Conservation (phyloP, 441 rosid genomes). For the Bruguiera hainesii region DNA sequence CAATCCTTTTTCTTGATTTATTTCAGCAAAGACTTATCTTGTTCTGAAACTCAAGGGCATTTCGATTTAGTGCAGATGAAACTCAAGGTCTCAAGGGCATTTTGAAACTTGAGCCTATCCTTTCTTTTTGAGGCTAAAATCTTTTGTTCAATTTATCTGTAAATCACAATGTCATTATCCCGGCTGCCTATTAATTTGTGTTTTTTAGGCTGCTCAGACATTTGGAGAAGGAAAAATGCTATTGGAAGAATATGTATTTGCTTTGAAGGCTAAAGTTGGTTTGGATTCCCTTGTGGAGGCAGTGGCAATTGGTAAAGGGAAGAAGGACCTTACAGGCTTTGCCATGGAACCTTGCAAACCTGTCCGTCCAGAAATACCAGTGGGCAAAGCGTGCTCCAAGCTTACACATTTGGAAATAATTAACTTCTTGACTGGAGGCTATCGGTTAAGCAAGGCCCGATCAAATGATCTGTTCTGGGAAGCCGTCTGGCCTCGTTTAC, state of each 20-base stretch:
- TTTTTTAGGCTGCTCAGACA: slow-evolving; percentile 43
- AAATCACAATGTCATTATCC: not conserved
- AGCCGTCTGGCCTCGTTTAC: slow-evolving; percentile 68
- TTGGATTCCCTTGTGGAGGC: slow-evolving; percentile 47
- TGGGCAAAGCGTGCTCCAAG: slow-evolving; percentile 50
- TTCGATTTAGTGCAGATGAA: too few relatives aligned
- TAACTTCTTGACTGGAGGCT: slow-evolving; percentile 45
- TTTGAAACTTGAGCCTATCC: too few relatives aligned
- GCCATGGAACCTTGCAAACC: slow-evolving; percentile 38
- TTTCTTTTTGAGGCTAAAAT: too few relatives aligned
- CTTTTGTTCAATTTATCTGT: too few relatives aligned
- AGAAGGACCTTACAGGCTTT: slow-evolving; percentile 49
- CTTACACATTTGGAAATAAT: slow-evolving; percentile 45
- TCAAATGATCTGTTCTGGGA: slow-evolving; percentile 65
- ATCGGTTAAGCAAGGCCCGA: slow-evolving; percentile 61
- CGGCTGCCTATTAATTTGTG: slow-evolving; percentile 10
- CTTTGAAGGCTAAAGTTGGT: slow-evolving; percentile 49
- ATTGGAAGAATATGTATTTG: slow-evolving; percentile 61
- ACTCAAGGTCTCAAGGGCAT: too few relatives aligned
- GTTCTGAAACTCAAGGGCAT: not conserved
- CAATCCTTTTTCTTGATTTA: not conserved
- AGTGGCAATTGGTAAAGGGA: slow-evolving; percentile 71
- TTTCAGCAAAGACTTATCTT: not conserved
- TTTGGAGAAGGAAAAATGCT: slow-evolving; percentile 59
- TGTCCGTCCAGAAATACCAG: slow-evolving; percentile 40